A percentile compares a stretch with the other conserved stretches of the same genome.
phyloP scores from a whole-genome alignment of 1,139 yeast genomes.

The Spathaspora sp. region DNA sequence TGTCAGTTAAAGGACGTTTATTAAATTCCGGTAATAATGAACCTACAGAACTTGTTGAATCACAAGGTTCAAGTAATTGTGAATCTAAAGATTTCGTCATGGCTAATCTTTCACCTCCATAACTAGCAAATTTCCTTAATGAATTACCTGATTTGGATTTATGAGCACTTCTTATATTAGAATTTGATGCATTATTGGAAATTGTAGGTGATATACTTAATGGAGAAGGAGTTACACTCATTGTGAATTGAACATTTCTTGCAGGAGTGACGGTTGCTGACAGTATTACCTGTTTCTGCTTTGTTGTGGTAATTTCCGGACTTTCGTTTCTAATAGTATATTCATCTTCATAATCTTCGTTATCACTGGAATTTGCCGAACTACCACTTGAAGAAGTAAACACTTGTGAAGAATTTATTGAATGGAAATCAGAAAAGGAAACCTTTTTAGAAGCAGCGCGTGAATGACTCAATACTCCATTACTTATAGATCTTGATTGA shows the following conservation, averaged over 20 bases:
- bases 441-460: slow-evolving; percentile 11
- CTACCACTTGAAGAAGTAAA: slow-evolving; percentile 8
- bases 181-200: slow-evolving; percentile 3
- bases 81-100: slow-evolving; percentile 32
- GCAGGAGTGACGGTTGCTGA: background rate
- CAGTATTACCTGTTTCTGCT: too few relatives aligned
- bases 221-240: slow-evolving; percentile 14
- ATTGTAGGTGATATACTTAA: slow-evolving; percentile 12
- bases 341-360: slow-evolving; percentile 9
- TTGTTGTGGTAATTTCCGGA: background rate
- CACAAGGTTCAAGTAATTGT: slow-evolving; percentile 20
- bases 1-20: slow-evolving; percentile 68
- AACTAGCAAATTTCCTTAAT: slow-evolving; percentile 5
- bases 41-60: slow-evolving; percentile 16
- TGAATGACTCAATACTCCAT: slow-evolving; percentile 13
- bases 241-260: slow-evolving; percentile 8
- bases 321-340: slow-evolving; percentile 7
- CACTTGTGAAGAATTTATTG: slow-evolving; percentile 13
- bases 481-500: slow-evolving; percentile 15
- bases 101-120: slow-evolving; percentile 21
- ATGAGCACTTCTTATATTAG: background rate
- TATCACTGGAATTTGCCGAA: slow-evolving; percentile 9
- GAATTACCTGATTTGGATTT: background rate
- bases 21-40: slow-evolving; percentile 56
- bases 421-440: slow-evolving; percentile 15